Evolutionary conservation across 257 asterid genomes (phyloP).

Genomic region (Lycium ferocissimum): DNA sequence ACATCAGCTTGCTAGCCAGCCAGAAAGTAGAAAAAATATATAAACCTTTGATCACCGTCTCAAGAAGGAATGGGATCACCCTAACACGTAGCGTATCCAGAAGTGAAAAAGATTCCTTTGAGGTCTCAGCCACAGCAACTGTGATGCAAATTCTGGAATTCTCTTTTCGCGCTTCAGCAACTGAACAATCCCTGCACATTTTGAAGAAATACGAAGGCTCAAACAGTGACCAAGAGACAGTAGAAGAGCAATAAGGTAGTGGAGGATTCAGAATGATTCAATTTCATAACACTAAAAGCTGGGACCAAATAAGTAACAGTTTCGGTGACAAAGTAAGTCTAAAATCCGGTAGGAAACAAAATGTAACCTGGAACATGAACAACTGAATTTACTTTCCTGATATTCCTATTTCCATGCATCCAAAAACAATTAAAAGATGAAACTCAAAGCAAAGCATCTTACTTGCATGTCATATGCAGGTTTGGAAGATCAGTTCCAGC

Average conservation of each 20-base stretch:
- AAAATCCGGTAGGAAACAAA: not conserved
- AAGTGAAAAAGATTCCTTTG: slow-evolving; percentile 36
- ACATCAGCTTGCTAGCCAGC: not conserved
- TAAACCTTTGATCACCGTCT: slow-evolving; percentile 81
- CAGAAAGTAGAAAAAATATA: slow-evolving; percentile 16
- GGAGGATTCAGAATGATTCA: not conserved
- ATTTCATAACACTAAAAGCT: not conserved
- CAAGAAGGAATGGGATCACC: slow-evolving; percentile 76
- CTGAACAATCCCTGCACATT: slow-evolving; percentile 67
- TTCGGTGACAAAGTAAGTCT: not conserved
- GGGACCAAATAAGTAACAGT: not conserved
- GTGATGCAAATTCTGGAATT: slow-evolving; percentile 62
- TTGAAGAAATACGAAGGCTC: slow-evolving; percentile 34
- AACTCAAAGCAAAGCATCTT: slow-evolving; percentile 43
- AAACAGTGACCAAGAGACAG: not conserved
- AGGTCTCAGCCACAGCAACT: slow-evolving; percentile 53
- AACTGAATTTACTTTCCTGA: not conserved
- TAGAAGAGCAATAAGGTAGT: slow-evolving; percentile 12
- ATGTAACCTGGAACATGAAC: not conserved
- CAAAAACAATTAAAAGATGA: slow-evolving; percentile 23
- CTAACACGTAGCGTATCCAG: slow-evolving; percentile 62
- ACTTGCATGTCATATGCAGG: slow-evolving; percentile 64
- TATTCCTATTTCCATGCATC: slow-evolving; percentile 20
- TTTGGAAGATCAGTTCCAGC: slow-evolving; percentile 57
- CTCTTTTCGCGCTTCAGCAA: slow-evolving; percentile 38